phyloP scores from a whole-genome alignment of 2,329 filamentous ascomycete genomes.

The Neoascochyta sp. region DNA sequence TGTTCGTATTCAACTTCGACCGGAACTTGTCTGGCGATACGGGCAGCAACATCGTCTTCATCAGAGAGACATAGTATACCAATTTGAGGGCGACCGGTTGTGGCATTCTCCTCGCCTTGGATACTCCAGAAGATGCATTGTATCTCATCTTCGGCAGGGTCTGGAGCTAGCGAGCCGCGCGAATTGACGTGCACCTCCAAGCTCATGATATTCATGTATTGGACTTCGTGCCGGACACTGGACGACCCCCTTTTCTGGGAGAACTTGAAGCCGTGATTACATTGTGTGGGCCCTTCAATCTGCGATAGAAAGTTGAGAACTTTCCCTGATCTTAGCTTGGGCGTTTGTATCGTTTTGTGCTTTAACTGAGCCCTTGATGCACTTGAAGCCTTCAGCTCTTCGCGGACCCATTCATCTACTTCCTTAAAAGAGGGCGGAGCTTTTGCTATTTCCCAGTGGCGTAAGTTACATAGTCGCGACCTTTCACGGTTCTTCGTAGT shows the following conservation, averaged over 20 bases:
- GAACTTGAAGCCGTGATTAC: constrained; percentile 80
- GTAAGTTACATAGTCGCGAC: constrained; percentile 58
- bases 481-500: constrained; percentile 52
- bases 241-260: constrained; percentile 71
- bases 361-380: constrained; percentile 5
- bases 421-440: constrained; percentile 67
- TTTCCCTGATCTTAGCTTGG: constrained; percentile 16
- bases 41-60: constrained; percentile 55
- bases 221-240: constrained; percentile 75
- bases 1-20: constrained; percentile 69
- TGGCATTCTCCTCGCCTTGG: constrained; percentile 67
- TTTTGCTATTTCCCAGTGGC: constrained; percentile 71
- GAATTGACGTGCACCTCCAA: constrained; percentile 90
- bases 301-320: constrained; percentile 61
- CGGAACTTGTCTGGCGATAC: constrained; percentile 58
- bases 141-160: constrained; percentile 87
- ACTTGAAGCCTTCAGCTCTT: constrained; percentile 23
- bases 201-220: constrained; percentile 97
- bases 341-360: constrained; percentile 5
- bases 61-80: constrained; percentile 72
- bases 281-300: constrained; percentile 83
- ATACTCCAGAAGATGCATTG: constrained; percentile 87
- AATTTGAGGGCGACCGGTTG: constrained; percentile 54
- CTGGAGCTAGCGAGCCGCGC: constrained; percentile 72
- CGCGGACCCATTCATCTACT: constrained; percentile 64